These are phyloP conservation scores for Diaporthe sp. DNA, from an alignment of 2,329 filamentous ascomycete genomes.

Conservation along the genomic window DNA sequence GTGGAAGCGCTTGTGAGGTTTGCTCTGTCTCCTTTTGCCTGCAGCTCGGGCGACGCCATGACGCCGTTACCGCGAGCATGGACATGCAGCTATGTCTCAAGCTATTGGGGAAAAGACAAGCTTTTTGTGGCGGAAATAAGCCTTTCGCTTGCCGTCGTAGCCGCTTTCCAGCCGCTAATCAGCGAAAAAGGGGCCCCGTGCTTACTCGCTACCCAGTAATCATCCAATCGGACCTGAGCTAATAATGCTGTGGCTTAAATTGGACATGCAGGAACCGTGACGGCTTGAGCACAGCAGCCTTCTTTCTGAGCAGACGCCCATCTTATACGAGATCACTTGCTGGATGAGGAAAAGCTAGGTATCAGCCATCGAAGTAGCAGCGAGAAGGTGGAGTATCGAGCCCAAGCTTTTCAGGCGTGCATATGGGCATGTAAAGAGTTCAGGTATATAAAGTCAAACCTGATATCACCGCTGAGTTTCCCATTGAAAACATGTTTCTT, in stretches of 20 bases:
- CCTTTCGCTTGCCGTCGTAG: constrained; percentile 27
- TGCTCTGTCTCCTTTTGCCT: background rate
- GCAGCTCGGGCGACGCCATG: background rate
- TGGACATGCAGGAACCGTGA: constrained; percentile 19
- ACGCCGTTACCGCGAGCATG: background rate
- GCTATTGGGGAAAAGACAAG: constrained; percentile 6
- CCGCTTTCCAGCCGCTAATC: constrained; percentile 12
- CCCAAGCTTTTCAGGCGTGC: background rate
- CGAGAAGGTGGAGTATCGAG: background rate
- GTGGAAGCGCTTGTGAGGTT: background rate
- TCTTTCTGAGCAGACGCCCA: background rate
- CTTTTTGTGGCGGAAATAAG: constrained; percentile 22
- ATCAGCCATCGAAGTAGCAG: background rate
- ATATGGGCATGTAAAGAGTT: background rate
- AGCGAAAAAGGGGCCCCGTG: background rate
- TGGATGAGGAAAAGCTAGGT: constrained; percentile 13
- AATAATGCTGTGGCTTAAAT: constrained; percentile 17
- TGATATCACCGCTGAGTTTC: background rate
- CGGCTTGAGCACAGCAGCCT: background rate
- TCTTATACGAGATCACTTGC: constrained; percentile 19
- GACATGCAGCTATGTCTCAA: background rate
- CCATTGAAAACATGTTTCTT: no score
- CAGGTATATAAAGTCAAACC: constrained; percentile 8
- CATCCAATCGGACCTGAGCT: constrained; percentile 26
- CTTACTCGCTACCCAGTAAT: background rate